Percentiles rank a stretch among this genome's conserved stretches.
phyloP scores from a whole-genome alignment of 768 basidiomycete genomes.

The Amanita thiersii region DNA sequence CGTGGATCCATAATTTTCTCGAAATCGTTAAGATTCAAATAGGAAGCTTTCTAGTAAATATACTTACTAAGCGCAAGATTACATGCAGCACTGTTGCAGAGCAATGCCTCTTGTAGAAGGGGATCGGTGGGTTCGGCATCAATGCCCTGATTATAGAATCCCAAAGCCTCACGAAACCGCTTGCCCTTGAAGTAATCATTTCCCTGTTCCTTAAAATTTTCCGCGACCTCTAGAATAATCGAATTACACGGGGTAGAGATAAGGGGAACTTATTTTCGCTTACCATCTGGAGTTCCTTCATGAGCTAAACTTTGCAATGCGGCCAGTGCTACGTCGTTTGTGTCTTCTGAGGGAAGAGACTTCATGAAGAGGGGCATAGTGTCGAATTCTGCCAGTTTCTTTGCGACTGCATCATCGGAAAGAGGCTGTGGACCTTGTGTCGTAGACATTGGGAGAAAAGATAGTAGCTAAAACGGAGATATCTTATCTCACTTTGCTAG shows the following conservation, averaged over 20 bases:
- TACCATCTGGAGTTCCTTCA: slow-evolving; percentile 93
- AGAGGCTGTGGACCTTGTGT: slow-evolving; percentile 31
- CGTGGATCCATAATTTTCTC: slow-evolving; percentile 71
- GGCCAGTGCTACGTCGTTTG: slow-evolving; percentile 59
- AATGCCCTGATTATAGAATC: slow-evolving; percentile 87
- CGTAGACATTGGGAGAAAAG: too few relatives aligned
- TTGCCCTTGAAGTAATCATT: slow-evolving; percentile 91
- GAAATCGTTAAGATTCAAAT: background rate
- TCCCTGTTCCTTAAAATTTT: slow-evolving; percentile 91
- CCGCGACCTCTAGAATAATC: slow-evolving; percentile 61
- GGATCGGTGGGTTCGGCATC: slow-evolving; percentile 72
- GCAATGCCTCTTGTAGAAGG: slow-evolving; percentile 52
- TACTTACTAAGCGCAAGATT: slow-evolving; percentile 79
- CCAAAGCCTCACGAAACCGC: slow-evolving; percentile 77
- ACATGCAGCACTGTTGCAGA: slow-evolving; percentile 89
- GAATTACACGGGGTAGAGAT: slow-evolving; percentile 3
- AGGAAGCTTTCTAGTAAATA: slow-evolving; percentile 4
- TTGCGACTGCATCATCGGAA: slow-evolving; percentile 23
- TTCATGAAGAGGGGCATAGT: slow-evolving; percentile 90
- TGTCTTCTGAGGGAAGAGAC: slow-evolving; percentile 62
- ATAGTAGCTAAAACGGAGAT: too few relatives aligned
- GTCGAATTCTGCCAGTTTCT: slow-evolving; percentile 42
- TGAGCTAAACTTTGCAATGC: slow-evolving; percentile 82
- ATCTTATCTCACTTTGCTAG: too few relatives aligned
- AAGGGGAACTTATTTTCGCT: slow-evolving; percentile 25